These are phyloP conservation scores for Spathaspora arborariae DNA, from an alignment of 805 yeast genomes.

Conservation along the genomic window DNA sequence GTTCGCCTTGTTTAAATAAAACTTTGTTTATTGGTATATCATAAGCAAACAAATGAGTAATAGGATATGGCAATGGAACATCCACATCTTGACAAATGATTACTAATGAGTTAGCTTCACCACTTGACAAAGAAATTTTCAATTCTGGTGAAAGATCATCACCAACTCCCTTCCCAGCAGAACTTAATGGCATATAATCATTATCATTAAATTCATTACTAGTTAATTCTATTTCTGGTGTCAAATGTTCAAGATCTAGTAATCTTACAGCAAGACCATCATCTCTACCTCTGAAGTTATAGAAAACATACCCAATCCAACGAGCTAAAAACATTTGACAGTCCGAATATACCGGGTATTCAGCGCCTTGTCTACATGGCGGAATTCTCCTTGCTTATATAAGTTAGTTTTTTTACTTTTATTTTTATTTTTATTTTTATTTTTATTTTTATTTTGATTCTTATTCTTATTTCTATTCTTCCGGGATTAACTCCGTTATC, in stretches of 20 bases:
- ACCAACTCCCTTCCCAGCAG: conserved; percentile 10
- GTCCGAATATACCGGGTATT: background rate
- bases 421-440: too few species aligned
- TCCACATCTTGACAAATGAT: conserved; percentile 13
- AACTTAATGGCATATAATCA: conserved; percentile 8
- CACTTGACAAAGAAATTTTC: conserved; percentile 1
- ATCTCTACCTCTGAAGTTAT: conserved; percentile 10
- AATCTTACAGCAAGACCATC: conserved; percentile 4
- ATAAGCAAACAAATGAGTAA: conserved; percentile 12
- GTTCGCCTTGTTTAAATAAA: conserved; percentile 5
- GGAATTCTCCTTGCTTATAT: background rate
- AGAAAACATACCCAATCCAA: conserved; percentile 8
- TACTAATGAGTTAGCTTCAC: conserved; percentile 8
- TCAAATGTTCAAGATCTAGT: conserved; percentile 2
- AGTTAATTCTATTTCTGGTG: conserved; percentile 6
- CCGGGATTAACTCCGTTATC: background rate
- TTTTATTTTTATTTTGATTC: too few species aligned
- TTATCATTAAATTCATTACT: conserved; percentile 10
- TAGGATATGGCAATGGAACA: conserved; percentile 10
- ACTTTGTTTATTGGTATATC: conserved; percentile 6
- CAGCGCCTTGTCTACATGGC: background rate
- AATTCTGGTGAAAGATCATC: conserved; percentile 10
- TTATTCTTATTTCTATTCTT: too few species aligned
- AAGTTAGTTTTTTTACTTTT: too few species aligned
- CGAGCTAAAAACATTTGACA: background rate